Percentiles rank a stretch among this genome's conserved stretches.
Evolutionary conservation across 2,329 filamentous ascomycete species (phyloP).

Genomic region (Elsinoe ampelina): DNA sequence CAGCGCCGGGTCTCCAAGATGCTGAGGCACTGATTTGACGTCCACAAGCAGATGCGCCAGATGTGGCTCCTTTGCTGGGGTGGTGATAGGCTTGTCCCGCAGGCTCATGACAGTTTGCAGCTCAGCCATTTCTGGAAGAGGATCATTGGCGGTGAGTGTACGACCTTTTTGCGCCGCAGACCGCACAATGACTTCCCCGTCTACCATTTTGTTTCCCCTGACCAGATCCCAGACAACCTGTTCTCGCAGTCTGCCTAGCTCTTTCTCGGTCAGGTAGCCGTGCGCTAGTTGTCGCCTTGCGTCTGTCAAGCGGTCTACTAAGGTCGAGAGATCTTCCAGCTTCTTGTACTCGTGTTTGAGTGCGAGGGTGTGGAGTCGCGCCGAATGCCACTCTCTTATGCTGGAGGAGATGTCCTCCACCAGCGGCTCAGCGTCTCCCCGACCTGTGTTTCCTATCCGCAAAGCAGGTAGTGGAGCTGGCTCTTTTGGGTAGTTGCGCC

Average conservation of each 20-base stretch:
- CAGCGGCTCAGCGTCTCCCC: constrained; percentile 79
- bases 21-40: constrained; percentile 70
- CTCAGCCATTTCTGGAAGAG: constrained; percentile 80
- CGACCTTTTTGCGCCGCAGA: constrained; percentile 76
- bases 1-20: constrained; percentile 64
- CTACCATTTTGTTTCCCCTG: constrained; percentile 85
- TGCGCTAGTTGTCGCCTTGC: constrained; percentile 84
- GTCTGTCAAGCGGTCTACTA: constrained; percentile 76
- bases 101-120: constrained; percentile 95
- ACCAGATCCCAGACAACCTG: constrained; percentile 94
- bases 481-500: constrained; percentile 64
- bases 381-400: constrained; percentile 95
- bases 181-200: constrained; percentile 87
- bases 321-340: constrained; percentile 68
- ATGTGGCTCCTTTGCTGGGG: constrained; percentile 57
- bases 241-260: constrained; percentile 72
- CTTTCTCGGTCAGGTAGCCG: constrained; percentile 80
- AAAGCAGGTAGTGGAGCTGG: constrained; percentile 92
- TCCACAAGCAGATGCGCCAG: constrained; percentile 78
- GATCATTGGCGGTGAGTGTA: constrained; percentile 84
- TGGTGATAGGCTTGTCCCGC: constrained; percentile 68
- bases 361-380: constrained; percentile 85
- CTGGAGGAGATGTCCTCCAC: constrained; percentile 98
- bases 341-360: constrained; percentile 71
- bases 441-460: constrained; percentile 58